Evolutionary conservation across 495 filamentous ascomycete species (phyloP), one percentile per base, ranked within the genome.

Genomic region (Corynascus novoguineensis): DNA sequence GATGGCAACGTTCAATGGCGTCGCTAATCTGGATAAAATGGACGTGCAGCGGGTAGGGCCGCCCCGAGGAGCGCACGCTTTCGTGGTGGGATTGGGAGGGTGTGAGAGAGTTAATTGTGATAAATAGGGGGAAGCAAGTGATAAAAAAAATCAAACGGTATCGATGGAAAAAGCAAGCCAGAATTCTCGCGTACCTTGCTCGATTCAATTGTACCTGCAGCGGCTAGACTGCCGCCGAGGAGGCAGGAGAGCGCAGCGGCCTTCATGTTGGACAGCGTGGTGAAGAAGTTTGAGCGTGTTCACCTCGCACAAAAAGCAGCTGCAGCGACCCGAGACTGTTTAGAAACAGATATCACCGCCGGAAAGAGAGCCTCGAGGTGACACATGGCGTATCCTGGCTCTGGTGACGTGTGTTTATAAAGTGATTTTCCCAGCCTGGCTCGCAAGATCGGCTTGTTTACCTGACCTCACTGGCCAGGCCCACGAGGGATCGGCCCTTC

Each of bases 221-320:
- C 41, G 44, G 50, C 62, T 35, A 62, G 51, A 50, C 40, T 50
- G 55, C 57, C 40, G 41, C 56, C 50, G 14, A 55, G 57, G 46
- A 68, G 52, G 24, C 56, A 42, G 57, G 61, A 56, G 53, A 64
- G 57, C 14, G 35, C 38, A 35, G 48, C 38, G 32, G 52, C 55
- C 47, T 64, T 68, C 64, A 67, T 64, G 52, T 22, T 42, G 34
- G 17, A 11, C 32, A 49, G 48, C 15, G 17, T 11, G 5, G 17
- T 22, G 32, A 28, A n/a, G n/a, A n/a, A 31, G 27, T 44, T 37
- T 53, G 29, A 29, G 11, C 29, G 35, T 28, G 40, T 55, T 56
- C 47, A 34, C 21, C 31, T 45, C 22, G 11, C 12, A 45, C 50
- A 50, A 46, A 25, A 28, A 46, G 50, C 19, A 22, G 44, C 35